Evolutionary conservation across 2,329 filamentous ascomycete genomes (phyloP).

Genomic region (Fusarium floridanum): DNA sequence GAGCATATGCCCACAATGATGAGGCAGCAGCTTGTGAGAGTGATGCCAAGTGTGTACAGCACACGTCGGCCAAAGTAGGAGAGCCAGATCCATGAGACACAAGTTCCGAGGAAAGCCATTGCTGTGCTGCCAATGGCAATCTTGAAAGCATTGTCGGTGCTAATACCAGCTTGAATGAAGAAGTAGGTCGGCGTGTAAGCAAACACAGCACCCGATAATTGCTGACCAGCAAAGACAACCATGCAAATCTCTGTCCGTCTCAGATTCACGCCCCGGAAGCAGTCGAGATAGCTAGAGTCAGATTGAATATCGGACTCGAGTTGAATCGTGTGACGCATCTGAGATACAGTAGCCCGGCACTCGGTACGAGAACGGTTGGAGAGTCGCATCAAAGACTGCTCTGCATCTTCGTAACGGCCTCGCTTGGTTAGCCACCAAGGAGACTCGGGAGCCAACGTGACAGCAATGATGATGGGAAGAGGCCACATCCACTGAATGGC

Average conservation of each 20-base stretch:
- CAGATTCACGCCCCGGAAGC: slow-evolving; percentile 61
- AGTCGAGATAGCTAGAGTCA: slow-evolving; percentile 59
- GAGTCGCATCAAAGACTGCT: slow-evolving; percentile 45
- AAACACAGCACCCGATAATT: slow-evolving; percentile 54
- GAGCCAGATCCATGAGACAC: slow-evolving; percentile 59
- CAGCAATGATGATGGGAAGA: slow-evolving; percentile 45
- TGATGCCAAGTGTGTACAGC: slow-evolving; percentile 56
- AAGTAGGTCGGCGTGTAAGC: slow-evolving; percentile 62
- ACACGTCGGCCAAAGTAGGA: slow-evolving; percentile 57
- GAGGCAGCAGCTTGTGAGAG: slow-evolving; percentile 57
- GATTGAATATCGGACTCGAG: slow-evolving; percentile 56
- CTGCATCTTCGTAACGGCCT: slow-evolving; percentile 46
- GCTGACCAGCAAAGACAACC: slow-evolving; percentile 58
- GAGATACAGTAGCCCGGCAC: slow-evolving; percentile 58
- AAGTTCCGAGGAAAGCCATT: slow-evolving; percentile 58
- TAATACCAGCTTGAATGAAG: slow-evolving; percentile 59
- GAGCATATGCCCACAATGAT: slow-evolving; percentile 54
- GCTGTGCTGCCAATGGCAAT: slow-evolving; percentile 56
- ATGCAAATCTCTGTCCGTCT: slow-evolving; percentile 61
- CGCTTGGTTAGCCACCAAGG: slow-evolving; percentile 51
- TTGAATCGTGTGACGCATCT: slow-evolving; percentile 75
- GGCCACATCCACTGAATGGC: slow-evolving; percentile 55
- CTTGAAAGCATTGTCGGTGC: slow-evolving; percentile 54
- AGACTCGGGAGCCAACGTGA: slow-evolving; percentile 50
- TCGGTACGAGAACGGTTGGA: slow-evolving; percentile 59